These are phyloP conservation scores for Jamesozyma rosinii DNA, from an alignment of 805 yeast species.

Conservation along the genomic window DNA sequence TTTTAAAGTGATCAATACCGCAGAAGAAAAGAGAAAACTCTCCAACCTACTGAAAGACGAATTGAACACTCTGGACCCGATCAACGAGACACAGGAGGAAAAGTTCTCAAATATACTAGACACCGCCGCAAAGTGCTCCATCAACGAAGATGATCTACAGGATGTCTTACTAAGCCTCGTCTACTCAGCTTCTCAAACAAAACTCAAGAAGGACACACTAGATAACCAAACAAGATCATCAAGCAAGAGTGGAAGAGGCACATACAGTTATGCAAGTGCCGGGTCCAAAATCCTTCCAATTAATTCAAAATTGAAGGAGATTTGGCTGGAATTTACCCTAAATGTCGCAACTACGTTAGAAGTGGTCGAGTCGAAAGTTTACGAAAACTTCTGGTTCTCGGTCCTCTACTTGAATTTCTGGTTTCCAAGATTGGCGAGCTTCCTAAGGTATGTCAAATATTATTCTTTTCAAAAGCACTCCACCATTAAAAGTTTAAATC, in stretches of 20 bases:
- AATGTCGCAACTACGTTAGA: slow-evolving; percentile 9
- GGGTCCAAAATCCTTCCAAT: slow-evolving; percentile 1
- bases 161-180: slow-evolving; percentile 9
- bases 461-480: no score
- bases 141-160: slow-evolving; percentile 14
- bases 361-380: slow-evolving; percentile 11
- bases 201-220: no score
- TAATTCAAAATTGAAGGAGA: slow-evolving; percentile 4
- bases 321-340: slow-evolving; percentile 8
- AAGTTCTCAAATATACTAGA: slow-evolving; percentile 4
- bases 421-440: slow-evolving; percentile 15
- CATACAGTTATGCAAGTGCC: not conserved
- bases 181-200: not conserved
- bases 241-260: slow-evolving; percentile 1
- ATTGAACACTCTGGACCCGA: slow-evolving; percentile 4
- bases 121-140: slow-evolving; percentile 1
- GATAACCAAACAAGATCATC: not conserved
- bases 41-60: not conserved
- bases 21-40: not conserved
- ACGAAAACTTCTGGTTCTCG: slow-evolving; percentile 19
- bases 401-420: slow-evolving; percentile 17
- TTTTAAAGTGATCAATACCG: not conserved
- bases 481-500: no score
- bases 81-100: slow-evolving; percentile 5
- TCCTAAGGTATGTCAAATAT: slow-evolving; percentile 17